Conservation (phyloP, 2,329 filamentous ascomycete genomes). For the Dactylellina sp. region DNA sequence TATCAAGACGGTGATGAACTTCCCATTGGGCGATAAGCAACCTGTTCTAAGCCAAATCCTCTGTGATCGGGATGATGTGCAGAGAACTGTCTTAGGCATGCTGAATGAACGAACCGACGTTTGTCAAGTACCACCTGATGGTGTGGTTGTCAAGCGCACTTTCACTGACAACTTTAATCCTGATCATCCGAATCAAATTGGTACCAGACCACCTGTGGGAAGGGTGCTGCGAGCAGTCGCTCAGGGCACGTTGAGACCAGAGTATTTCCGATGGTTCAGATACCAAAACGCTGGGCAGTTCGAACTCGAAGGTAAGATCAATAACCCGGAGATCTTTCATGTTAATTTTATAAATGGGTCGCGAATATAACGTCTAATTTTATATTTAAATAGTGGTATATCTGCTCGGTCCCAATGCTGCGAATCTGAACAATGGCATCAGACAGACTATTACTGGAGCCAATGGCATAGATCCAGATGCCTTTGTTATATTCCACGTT, state of each 20-base stretch:
- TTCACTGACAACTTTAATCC: constrained; percentile 7
- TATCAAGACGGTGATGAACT: not conserved
- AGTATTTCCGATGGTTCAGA: constrained; percentile 12
- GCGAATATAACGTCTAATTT: not conserved
- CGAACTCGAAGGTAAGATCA: constrained; percentile 8
- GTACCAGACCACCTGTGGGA: not conserved
- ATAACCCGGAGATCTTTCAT: not conserved
- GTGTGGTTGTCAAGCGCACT: not conserved
- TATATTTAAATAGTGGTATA: constrained; percentile 7
- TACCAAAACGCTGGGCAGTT: constrained; percentile 4
- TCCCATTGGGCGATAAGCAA: constrained; percentile 4
- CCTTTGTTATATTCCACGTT: constrained; percentile 10
- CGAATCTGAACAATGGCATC: not conserved
- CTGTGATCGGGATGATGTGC: not conserved
- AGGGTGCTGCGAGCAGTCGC: not conserved
- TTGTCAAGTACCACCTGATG: constrained; percentile 2
- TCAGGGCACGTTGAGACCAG: not conserved
- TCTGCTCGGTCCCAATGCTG: constrained; percentile 1
- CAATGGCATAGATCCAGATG: not conserved
- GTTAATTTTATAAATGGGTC: not conserved
- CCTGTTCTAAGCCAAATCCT: constrained; percentile 3
- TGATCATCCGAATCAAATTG: not conserved
- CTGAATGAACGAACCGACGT: not conserved
- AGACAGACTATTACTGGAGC: not conserved
- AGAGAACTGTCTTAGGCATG: not conserved